phyloP scores from a whole-genome alignment of 371 early-diverging fungal genomes.

The Syncephalastrum monosporum region DNA sequence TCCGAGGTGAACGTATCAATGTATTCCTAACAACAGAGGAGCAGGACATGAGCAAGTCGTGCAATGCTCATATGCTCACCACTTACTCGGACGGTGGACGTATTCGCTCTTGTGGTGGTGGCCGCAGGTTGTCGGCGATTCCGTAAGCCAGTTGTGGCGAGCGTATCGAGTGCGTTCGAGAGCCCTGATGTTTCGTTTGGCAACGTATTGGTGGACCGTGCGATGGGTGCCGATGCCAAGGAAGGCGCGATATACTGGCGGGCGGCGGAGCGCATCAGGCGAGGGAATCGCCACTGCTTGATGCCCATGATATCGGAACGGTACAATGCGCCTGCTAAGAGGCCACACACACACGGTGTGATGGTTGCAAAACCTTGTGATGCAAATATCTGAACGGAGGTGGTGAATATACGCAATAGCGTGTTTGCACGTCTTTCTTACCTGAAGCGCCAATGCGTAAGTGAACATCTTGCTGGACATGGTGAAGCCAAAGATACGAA shows the following conservation, averaged over 20 bases:
- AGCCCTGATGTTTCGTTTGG: background rate
- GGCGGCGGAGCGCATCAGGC: conserved; percentile 22
- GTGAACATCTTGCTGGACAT: conserved; percentile 66
- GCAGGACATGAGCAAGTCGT: too few relatives aligned
- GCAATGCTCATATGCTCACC: too few relatives aligned
- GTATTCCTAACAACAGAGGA: too few relatives aligned
- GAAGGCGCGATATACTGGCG: conserved; percentile 36
- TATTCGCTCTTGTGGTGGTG: too few relatives aligned
- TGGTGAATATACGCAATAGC: too few relatives aligned
- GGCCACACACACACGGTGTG: conserved; percentile 55
- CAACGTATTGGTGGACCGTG: conserved; percentile 44
- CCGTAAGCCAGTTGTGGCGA: conserved; percentile 31
- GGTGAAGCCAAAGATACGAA: conserved; percentile 63
- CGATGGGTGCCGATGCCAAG: conserved; percentile 47
- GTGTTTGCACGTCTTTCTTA: conserved; percentile 11
- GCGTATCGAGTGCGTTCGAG: conserved; percentile 29
- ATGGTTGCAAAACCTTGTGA: conserved; percentile 57
- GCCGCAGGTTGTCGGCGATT: conserved; percentile 20
- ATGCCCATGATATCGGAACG: conserved; percentile 60
- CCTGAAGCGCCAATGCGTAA: conserved; percentile 62
- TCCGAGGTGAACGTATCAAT: too few relatives aligned
- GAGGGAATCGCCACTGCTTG: conserved; percentile 65
- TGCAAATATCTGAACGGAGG: conserved; percentile 38
- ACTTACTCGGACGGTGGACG: too few relatives aligned
- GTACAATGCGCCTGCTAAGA: conserved; percentile 62